Conservation (phyloP, 73 alveolate species). For the Urostyla sp. region DNA sequence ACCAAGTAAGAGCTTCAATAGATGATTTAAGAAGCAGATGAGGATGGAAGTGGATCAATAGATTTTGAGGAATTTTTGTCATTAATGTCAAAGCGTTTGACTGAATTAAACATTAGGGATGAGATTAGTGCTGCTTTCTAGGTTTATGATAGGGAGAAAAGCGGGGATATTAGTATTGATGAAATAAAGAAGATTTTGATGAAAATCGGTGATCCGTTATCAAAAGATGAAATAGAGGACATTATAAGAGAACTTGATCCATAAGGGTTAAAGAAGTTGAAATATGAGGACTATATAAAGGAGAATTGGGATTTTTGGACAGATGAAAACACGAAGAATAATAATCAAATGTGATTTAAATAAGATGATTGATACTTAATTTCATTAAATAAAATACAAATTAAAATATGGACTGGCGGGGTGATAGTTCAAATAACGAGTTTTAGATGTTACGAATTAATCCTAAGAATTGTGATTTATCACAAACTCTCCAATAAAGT, state of each 20-base stretch:
- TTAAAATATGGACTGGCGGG: too few relatives aligned
- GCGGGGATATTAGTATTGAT: conserved; percentile 55
- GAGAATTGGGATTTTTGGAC: conserved; percentile 48
- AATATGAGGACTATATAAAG: conserved; percentile 42
- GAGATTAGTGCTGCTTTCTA: conserved; percentile 51
- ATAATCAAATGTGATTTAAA: not conserved
- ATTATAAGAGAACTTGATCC: conserved; percentile 50
- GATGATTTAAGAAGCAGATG: conserved; percentile 60
- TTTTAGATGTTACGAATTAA: too few relatives aligned
- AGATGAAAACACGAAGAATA: conserved; percentile 10
- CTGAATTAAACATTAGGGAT: conserved; percentile 38
- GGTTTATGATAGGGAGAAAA: conserved; percentile 68
- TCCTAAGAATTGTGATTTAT: not conserved
- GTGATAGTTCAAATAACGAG: too few relatives aligned
- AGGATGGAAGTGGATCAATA: conserved; percentile 66
- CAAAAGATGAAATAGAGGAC: conserved; percentile 52
- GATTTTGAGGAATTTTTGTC: conserved; percentile 58
- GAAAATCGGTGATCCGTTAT: conserved; percentile 55
- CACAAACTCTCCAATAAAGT: conserved; percentile 26
- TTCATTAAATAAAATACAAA: not conserved
- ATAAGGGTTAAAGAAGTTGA: conserved; percentile 7
- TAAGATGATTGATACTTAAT: not conserved
- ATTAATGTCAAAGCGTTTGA: conserved; percentile 47
- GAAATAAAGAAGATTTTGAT: conserved; percentile 52
- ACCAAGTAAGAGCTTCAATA: conserved; percentile 44